phyloP scores from a whole-genome alignment of 2,329 filamentous ascomycete species.

The Xylariaceae sp. region DNA sequence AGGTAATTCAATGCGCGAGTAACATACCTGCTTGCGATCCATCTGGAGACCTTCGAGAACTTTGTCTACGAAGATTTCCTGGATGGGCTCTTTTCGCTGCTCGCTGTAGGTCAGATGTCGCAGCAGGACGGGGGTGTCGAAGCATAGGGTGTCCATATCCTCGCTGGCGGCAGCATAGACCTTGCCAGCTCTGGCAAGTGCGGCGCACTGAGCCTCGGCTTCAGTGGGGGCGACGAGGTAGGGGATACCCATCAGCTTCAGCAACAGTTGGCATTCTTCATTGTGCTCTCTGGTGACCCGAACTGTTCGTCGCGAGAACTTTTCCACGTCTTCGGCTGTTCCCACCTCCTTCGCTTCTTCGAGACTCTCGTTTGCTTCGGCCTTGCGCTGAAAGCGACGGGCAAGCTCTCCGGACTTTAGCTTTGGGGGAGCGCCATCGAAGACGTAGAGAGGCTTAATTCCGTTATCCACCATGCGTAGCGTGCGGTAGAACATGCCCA shows the following conservation, averaged over 20 bases:
- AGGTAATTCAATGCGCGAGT: neutral
- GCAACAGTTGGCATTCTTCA: slow-evolving; percentile 81
- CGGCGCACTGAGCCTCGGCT: slow-evolving; percentile 94
- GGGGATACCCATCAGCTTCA: slow-evolving; percentile 94
- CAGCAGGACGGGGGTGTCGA: slow-evolving; percentile 84
- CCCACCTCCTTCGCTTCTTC: slow-evolving; percentile 97
- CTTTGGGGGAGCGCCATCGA: slow-evolving; percentile 93
- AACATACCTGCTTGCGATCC: slow-evolving; percentile 72
- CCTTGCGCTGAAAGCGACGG: slow-evolving; percentile 92
- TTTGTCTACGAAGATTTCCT: slow-evolving; percentile 85
- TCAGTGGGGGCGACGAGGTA: slow-evolving; percentile 95
- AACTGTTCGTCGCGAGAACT: slow-evolving; percentile 90
- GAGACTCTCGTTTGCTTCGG: slow-evolving; percentile 81
- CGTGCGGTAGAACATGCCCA: slow-evolving; percentile 99
- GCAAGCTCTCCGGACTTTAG: slow-evolving; percentile 96
- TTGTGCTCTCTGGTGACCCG: slow-evolving; percentile 97
- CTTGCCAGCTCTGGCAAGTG: slow-evolving; percentile 82
- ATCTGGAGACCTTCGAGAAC: slow-evolving; percentile 83
- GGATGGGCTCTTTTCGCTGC: slow-evolving; percentile 94
- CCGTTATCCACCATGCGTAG: slow-evolving; percentile 97
- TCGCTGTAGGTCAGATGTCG: slow-evolving; percentile 95
- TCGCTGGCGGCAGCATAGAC: slow-evolving; percentile 96
- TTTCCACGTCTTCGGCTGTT: slow-evolving; percentile 95
- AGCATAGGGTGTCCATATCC: slow-evolving; percentile 98
- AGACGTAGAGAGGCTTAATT: slow-evolving; percentile 97